Percentiles rank a stretch among this genome's conserved stretches.
These are phyloP conservation scores for Calonectria pseudoturangicola DNA, from an alignment of 2,329 filamentous ascomycete species.

Conservation along the genomic window DNA sequence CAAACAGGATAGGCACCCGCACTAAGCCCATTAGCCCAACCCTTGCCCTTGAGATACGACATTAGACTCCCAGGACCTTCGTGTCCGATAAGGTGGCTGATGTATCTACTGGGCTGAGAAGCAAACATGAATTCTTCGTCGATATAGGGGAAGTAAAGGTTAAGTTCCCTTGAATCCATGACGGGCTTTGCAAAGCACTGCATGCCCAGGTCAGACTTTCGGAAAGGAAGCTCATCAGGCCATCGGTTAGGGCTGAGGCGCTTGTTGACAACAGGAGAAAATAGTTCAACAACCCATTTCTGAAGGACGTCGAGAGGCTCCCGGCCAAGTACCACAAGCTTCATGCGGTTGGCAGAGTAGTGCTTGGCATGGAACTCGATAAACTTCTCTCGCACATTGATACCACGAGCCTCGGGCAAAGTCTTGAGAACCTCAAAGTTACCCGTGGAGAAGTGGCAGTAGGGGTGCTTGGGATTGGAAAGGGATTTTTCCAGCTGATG, in stretches of 20 bases:
- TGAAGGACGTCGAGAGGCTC: slow-evolving; percentile 89
- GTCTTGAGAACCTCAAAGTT: slow-evolving; percentile 91
- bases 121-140: slow-evolving; percentile 89
- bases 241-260: slow-evolving; percentile 78
- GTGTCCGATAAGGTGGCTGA: slow-evolving; percentile 92
- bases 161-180: slow-evolving; percentile 88
- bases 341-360: slow-evolving; percentile 96
- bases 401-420: slow-evolving; percentile 83
- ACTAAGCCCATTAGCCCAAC: slow-evolving; percentile 89
- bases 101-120: slow-evolving; percentile 88
- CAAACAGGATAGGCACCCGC: slow-evolving; percentile 86
- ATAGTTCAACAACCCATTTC: slow-evolving; percentile 88
- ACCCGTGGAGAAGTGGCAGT: slow-evolving; percentile 93
- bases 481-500: slow-evolving; percentile 91
- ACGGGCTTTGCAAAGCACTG: slow-evolving; percentile 94
- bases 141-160: slow-evolving; percentile 88
- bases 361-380: slow-evolving; percentile 93
- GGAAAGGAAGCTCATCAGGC: slow-evolving; percentile 70
- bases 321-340: slow-evolving; percentile 88
- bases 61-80: slow-evolving; percentile 95
- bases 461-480: slow-evolving; percentile 92
- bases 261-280: slow-evolving; percentile 88
- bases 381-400: slow-evolving; percentile 92
- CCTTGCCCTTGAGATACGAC: slow-evolving; percentile 91
- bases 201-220: slow-evolving; percentile 71